Evolutionary conservation across 2,329 filamentous ascomycete genomes (phyloP).

Genomic region (Apiospora phragmitis): DNA sequence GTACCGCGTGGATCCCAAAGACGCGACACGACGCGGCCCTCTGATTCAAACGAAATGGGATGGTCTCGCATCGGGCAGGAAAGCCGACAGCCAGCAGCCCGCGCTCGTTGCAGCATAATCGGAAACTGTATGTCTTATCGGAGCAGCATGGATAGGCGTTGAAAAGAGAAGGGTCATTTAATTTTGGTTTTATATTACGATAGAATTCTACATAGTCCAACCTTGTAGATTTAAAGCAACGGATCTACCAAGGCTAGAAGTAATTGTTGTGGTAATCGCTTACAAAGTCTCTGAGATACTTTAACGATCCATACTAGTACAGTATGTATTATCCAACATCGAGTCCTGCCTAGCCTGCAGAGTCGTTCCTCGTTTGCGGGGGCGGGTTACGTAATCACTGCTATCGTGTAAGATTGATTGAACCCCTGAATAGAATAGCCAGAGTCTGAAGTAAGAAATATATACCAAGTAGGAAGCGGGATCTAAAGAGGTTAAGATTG

Average conservation of each 20-base stretch:
- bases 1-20: conserved; percentile 68
- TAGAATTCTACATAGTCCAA: background rate
- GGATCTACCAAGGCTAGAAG: background rate
- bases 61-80: conserved; percentile 28
- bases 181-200: background rate
- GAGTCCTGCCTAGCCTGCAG: background rate
- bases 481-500: background rate
- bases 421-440: background rate
- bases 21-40: conserved; percentile 58
- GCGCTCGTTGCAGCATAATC: conserved; percentile 26
- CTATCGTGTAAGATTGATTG: background rate
- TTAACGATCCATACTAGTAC: background rate
- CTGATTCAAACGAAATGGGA: conserved; percentile 40
- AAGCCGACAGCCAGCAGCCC: conserved; percentile 21
- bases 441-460: too few species aligned
- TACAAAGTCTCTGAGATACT: background rate
- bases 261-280: background rate
- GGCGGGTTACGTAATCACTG: background rate
- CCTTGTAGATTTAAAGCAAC: background rate
- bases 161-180: background rate
- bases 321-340: background rate
- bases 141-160: conserved; percentile 5
- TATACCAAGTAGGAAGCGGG: background rate
- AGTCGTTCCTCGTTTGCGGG: background rate
- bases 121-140: background rate